phyloP scores from a whole-genome alignment of 2,329 filamentous ascomycete genomes.

The Diaporthe capsici region DNA sequence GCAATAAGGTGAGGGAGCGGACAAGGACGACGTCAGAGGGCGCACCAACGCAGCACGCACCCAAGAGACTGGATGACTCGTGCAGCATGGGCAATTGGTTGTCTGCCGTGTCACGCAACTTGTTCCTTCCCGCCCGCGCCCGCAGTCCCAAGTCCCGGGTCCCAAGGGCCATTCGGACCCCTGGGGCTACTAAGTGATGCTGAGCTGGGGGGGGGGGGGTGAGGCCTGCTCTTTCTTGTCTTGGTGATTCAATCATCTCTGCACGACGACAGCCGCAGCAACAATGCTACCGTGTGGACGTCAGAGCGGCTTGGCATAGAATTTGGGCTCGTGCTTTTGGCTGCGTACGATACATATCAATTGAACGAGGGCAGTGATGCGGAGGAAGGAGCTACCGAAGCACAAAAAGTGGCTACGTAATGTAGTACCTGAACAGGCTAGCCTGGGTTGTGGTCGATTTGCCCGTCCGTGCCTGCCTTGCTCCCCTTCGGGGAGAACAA shows the following conservation, averaged over 20 bases:
- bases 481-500: not conserved
- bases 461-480: not conserved
- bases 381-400: not conserved
- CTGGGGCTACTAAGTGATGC: not conserved
- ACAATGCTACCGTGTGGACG: slow-evolving; percentile 15
- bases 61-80: slow-evolving; percentile 27
- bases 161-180: not conserved
- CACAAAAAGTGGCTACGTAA: slow-evolving; percentile 3
- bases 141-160: not conserved
- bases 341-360: not conserved
- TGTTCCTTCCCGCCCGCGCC: not conserved
- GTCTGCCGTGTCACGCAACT: slow-evolving; percentile 25
- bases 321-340: not conserved
- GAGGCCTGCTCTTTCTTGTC: not conserved
- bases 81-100: not conserved
- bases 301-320: slow-evolving; percentile 8
- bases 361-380: not conserved
- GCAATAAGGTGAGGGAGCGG: not conserved
- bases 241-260: not conserved
- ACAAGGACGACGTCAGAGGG: slow-evolving; percentile 5
- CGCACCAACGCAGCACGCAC: slow-evolving; percentile 9
- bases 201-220: too few species aligned
- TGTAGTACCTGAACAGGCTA: slow-evolving; percentile 6
- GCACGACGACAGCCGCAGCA: slow-evolving; percentile 1
- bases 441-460: not conserved